Evolutionary conservation across 2,329 filamentous ascomycete genomes (phyloP).

Genomic region (Calonectria crousiana): DNA sequence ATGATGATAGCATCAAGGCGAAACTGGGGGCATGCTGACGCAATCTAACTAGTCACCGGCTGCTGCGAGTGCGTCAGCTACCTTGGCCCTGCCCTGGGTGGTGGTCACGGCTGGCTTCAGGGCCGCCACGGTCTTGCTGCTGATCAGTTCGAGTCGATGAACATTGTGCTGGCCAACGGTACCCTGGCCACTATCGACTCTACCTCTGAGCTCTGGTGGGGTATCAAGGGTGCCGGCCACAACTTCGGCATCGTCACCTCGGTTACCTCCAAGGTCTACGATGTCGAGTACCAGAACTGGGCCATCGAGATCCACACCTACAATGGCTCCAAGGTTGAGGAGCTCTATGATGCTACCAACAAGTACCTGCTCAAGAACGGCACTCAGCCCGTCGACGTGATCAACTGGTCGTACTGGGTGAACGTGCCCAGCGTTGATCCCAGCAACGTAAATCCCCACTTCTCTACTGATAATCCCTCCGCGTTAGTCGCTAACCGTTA

Average conservation of each 20-base stretch:
- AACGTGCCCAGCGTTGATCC: conserved; percentile 56
- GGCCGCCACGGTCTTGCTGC: conserved; percentile 45
- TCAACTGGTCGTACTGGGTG: conserved; percentile 64
- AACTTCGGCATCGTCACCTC: conserved; percentile 52
- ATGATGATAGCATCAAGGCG: neutral
- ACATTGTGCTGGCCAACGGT: conserved; percentile 50
- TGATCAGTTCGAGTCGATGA: conserved; percentile 49
- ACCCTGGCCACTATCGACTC: conserved; percentile 37
- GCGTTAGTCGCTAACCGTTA: neutral
- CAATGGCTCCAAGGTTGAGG: conserved; percentile 61
- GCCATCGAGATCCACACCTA: conserved; percentile 55
- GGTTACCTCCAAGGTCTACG: conserved; percentile 47
- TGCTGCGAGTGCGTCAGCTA: conserved; percentile 45
- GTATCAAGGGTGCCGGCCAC: conserved; percentile 48
- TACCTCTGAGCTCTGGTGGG: conserved; percentile 51
- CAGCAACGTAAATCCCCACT: conserved; percentile 47
- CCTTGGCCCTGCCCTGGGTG: conserved; percentile 46
- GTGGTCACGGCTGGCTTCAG: conserved; percentile 48
- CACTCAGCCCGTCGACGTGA: conserved; percentile 56
- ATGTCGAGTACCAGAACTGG: conserved; percentile 39
- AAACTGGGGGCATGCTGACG: neutral
- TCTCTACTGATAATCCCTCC: neutral
- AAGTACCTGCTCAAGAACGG: conserved; percentile 55
- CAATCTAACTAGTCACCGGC: conserved; percentile 32
- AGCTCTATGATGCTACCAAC: conserved; percentile 60